A percentile compares a stretch with the other conserved stretches of the same genome.
phyloP scores from a whole-genome alignment of 1,284 basidiomycete species.

The Cutaneotrichosporon sp. region DNA sequence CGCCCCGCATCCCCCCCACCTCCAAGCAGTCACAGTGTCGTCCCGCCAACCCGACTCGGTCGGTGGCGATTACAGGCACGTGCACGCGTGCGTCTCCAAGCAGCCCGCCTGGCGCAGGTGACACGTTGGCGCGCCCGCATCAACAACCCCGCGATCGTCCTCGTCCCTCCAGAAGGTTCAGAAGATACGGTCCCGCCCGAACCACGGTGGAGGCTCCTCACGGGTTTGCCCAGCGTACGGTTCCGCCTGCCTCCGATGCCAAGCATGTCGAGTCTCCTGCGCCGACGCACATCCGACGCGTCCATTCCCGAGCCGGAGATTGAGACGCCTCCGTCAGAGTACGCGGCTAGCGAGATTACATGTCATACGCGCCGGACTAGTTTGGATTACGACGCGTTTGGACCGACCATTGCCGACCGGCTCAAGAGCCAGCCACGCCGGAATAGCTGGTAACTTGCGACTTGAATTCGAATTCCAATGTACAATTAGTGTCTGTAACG shows the following conservation, averaged over 20 bases:
- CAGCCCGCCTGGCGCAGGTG: not conserved
- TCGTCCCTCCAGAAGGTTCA: not conserved
- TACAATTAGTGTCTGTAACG: not conserved
- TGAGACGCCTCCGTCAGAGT: not conserved
- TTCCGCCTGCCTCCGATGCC: constrained; percentile 1
- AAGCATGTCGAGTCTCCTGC: not conserved
- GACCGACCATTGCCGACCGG: not conserved
- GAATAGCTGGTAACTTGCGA: not conserved
- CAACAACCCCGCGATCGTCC: not conserved
- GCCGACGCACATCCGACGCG: not conserved
- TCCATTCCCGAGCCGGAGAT: not conserved
- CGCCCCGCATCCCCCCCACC: constrained; percentile 2
- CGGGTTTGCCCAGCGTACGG: not conserved
- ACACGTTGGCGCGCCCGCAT: not conserved
- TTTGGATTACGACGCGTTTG: constrained; percentile 4
- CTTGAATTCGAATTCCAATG: not conserved
- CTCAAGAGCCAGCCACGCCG: constrained; percentile 1
- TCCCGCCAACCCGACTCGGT: constrained; percentile 1
- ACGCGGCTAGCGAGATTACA: not conserved
- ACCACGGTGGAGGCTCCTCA: no score
- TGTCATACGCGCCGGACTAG: constrained; percentile 4
- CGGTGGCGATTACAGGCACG: constrained; percentile 8
- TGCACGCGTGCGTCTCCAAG: constrained; percentile 4
- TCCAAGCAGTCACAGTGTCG: constrained; percentile 5
- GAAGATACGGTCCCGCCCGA: not conserved